A percentile compares a stretch with the other conserved stretches of the same genome.
phyloP scores from a whole-genome alignment of 371 early-diverging fungal genomes.

The Mucor ambiguus region DNA sequence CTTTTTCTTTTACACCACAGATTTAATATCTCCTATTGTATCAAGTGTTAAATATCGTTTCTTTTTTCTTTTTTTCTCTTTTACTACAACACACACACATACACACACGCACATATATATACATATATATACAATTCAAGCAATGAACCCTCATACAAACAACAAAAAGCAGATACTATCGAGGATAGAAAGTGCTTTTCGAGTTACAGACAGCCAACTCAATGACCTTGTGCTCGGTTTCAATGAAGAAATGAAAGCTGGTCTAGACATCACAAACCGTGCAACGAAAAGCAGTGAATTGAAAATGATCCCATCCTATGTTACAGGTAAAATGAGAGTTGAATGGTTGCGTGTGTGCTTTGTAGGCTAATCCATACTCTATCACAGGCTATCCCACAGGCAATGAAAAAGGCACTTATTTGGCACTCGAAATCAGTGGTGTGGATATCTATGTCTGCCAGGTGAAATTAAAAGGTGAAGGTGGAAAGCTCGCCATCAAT shows the following conservation, averaged over 20 bases:
- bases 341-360: neutral
- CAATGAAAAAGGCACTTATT: constrained; percentile 80
- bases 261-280: constrained; percentile 27
- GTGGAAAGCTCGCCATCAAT: constrained; percentile 52
- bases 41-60: neutral
- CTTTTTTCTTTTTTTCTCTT: neutral
- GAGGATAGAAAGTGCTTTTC: constrained; percentile 33
- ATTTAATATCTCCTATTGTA: neutral
- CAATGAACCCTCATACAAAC: constrained; percentile 4
- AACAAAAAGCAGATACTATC: constrained; percentile 30
- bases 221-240: constrained; percentile 26
- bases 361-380: too few relatives aligned
- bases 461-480: constrained; percentile 51
- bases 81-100: neutral
- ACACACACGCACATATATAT: too few relatives aligned
- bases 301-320: constrained; percentile 54
- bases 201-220: constrained; percentile 33
- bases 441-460: constrained; percentile 59
- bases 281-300: constrained; percentile 28
- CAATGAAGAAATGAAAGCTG: constrained; percentile 50
- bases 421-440: constrained; percentile 94
- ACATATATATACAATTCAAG: too few relatives aligned
- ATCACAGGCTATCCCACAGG: constrained; percentile 71
- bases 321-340: constrained; percentile 35
- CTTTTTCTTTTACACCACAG: constrained; percentile 1